Conservation (phyloP, 805 yeast species). For the Cyberlindnera subsufficiens region DNA sequence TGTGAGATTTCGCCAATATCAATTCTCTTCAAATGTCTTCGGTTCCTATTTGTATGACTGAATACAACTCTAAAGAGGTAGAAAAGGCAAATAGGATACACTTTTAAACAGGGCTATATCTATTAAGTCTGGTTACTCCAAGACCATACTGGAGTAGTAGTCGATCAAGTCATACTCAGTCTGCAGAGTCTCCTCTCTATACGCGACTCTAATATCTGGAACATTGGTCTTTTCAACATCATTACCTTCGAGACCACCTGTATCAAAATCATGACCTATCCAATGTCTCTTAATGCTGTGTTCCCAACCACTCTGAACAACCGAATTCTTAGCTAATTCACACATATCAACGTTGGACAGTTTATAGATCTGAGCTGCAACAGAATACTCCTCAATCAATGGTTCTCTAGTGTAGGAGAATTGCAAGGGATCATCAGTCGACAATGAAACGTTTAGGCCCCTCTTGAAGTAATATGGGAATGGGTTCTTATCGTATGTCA, state of each 20-base stretch:
- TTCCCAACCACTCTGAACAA: slow-evolving; percentile 92
- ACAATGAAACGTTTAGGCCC: slow-evolving; percentile 89
- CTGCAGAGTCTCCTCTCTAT: slow-evolving; percentile 73
- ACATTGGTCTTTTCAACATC: slow-evolving; percentile 93
- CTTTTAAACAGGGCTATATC: no score
- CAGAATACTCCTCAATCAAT: slow-evolving; percentile 93
- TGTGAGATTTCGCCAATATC: background rate
- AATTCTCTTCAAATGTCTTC: no score
- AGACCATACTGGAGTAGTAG: slow-evolving; percentile 37
- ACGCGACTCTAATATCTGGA: slow-evolving; percentile 80
- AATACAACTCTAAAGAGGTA: background rate
- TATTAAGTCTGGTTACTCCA: background rate
- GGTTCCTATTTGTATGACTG: background rate
- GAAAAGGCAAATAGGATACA: background rate
- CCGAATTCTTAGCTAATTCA: slow-evolving; percentile 91
- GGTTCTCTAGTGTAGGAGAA: slow-evolving; percentile 97
- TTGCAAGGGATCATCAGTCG: slow-evolving; percentile 97
- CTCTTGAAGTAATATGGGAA: slow-evolving; percentile 85
- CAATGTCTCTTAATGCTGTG: slow-evolving; percentile 81
- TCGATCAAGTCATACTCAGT: slow-evolving; percentile 67
- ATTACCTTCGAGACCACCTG: slow-evolving; percentile 70
- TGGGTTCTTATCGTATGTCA: slow-evolving; percentile 96
- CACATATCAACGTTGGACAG: slow-evolving; percentile 95
- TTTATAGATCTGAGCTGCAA: slow-evolving; percentile 96
- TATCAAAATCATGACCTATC: slow-evolving; percentile 66